phyloP scores from a whole-genome alignment of 225 moss, liverwort and hornwort genomes.

The Takakia lepidozioides region DNA sequence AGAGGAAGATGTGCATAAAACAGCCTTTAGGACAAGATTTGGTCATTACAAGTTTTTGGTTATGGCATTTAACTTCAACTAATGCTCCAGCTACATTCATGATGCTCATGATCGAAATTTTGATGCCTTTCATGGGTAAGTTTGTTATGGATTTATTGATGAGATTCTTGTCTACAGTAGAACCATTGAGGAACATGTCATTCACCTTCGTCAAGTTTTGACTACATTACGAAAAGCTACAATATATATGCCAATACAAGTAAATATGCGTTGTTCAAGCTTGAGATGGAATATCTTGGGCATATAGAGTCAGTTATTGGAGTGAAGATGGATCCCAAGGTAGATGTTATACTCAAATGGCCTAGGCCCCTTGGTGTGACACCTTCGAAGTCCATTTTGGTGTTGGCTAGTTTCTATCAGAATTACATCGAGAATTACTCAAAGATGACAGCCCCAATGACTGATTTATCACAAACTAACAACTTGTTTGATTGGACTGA shows the following conservation, averaged over 20 bases:
- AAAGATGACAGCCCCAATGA: not conserved
- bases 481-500: not conserved
- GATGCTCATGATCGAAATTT: not conserved
- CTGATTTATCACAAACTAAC: not conserved
- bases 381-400: too few species aligned
- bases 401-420: not conserved
- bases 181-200: not conserved
- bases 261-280: not conserved
- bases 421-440: not conserved
- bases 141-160: not conserved
- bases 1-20: not conserved
- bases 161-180: not conserved
- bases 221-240: not conserved
- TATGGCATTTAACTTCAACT: not conserved
- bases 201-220: not conserved
- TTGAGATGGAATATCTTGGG: not conserved
- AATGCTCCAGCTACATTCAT: constrained; percentile 2
- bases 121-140: not conserved
- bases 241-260: not conserved
- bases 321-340: not conserved
- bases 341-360: not conserved
- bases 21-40: too few species aligned
- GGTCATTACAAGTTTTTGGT: too few species aligned
- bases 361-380: too few species aligned
- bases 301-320: not conserved